These are phyloP conservation scores for Rhynchosporium secalis DNA, from an alignment of 2,329 filamentous ascomycete genomes.

Conservation along the genomic window DNA sequence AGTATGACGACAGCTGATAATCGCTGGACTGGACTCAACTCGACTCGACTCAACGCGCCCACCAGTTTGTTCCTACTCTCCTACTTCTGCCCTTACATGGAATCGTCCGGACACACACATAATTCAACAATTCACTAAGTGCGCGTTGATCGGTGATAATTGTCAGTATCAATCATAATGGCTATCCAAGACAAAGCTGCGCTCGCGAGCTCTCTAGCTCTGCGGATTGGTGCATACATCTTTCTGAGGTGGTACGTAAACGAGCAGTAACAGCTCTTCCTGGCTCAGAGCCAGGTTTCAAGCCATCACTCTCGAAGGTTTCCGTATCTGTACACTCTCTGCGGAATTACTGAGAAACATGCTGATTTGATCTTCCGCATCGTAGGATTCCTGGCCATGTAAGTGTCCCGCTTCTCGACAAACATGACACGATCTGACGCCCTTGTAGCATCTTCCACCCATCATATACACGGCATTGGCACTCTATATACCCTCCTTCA, in stretches of 20 bases:
- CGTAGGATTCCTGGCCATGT: constrained; percentile 41
- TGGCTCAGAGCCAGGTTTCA: too few relatives aligned
- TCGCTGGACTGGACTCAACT: neutral
- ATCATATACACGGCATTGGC: constrained; percentile 62
- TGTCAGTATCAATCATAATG: neutral
- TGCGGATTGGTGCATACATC: constrained; percentile 53
- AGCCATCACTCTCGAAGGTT: too few relatives aligned
- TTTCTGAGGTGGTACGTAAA: constrained; percentile 55
- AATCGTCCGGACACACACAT: neutral
- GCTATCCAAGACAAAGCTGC: constrained; percentile 36
- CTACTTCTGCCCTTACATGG: neutral
- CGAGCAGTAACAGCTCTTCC: too few relatives aligned
- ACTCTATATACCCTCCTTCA: constrained; percentile 64
- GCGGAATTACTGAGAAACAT: too few relatives aligned
- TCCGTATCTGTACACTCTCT: too few relatives aligned
- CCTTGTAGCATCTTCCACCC: constrained; percentile 41
- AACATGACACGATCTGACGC: constrained; percentile 16
- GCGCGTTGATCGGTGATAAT: neutral
- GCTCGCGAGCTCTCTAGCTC: constrained; percentile 47
- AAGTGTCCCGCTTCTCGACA: constrained; percentile 24
- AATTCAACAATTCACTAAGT: neutral
- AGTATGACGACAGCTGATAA: constrained; percentile 8
- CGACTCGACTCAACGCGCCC: neutral
- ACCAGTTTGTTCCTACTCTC: neutral
- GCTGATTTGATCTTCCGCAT: too few relatives aligned